Conservation (phyloP, 257 asterid species). For the Cordia subcordata region DNA sequence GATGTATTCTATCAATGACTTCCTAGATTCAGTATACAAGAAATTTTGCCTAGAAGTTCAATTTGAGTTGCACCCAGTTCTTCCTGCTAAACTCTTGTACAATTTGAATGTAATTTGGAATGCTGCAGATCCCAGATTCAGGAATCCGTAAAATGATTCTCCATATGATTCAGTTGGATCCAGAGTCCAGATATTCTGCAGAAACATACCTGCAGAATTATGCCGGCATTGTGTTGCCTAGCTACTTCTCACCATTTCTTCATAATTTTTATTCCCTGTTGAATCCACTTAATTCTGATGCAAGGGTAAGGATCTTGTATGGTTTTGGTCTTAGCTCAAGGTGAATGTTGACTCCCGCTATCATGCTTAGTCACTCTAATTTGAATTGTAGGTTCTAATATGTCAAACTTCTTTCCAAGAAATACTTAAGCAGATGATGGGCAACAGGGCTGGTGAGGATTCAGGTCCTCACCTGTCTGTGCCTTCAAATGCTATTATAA, state of each 20-base stretch:
- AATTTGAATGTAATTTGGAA: slow-evolving; percentile 3
- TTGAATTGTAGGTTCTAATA: slow-evolving; percentile 68
- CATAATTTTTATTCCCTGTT: slow-evolving; percentile 83
- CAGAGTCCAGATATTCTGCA: slow-evolving; percentile 84
- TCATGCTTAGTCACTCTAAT: slow-evolving; percentile 13
- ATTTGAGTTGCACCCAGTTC: neutral
- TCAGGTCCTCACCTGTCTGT: slow-evolving; percentile 26
- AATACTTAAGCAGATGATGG: slow-evolving; percentile 86
- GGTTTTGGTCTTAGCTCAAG: slow-evolving; percentile 9
- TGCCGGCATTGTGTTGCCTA: slow-evolving; percentile 85
- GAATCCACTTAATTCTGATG: slow-evolving; percentile 88
- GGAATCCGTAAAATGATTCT: slow-evolving; percentile 97
- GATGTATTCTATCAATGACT: neutral
- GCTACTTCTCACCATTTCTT: slow-evolving; percentile 91
- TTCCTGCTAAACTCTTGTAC: neutral
- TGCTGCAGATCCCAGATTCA: slow-evolving; percentile 87
- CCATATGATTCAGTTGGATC: slow-evolving; percentile 96
- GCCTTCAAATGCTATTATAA: slow-evolving; percentile 25
- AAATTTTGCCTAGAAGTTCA: neutral
- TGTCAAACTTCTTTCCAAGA: slow-evolving; percentile 92
- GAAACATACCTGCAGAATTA: slow-evolving; percentile 85
- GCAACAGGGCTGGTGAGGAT: slow-evolving; percentile 36
- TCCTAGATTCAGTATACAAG: neutral
- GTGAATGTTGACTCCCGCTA: slow-evolving; percentile 7
- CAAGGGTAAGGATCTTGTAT: slow-evolving; percentile 62